Evolutionary conservation across 495 filamentous ascomycete genomes (phyloP), one percentile per base, ranked within the genome.

Genomic region (Extremus antarcticus): DNA sequence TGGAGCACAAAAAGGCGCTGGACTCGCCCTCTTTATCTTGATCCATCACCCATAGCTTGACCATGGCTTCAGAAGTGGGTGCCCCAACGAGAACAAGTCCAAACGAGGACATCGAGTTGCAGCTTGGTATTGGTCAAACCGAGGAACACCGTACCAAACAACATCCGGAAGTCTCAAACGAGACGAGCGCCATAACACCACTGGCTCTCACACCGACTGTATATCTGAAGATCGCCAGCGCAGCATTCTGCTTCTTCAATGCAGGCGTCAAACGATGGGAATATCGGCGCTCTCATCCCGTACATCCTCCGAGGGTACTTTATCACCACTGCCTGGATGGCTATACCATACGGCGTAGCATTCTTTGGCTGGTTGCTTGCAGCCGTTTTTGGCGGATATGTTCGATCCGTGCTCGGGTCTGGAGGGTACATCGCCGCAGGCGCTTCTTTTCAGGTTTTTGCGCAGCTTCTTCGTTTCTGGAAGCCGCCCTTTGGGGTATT

Each of bases 261-360:
- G 75, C 75, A 3, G 77, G 77, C 13, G 64, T 74, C 50, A 78
- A n/a, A 78, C 52, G 77, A 80, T 59, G 78, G 78, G 40, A 75
- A 71, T 62, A 63, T 80, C 2, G 77, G 78, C 2, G 69, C 78
- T 0, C 50, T 82, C 17, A 73, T 80, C 38, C 78, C 77, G 0
- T 77, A 82, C 62, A 66, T 81, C n/a, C 65, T 78, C 16, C 63
- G 69, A 2, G 64, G 62, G 16, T 79, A 78, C 53, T 41, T 63
- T 1, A 72, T 80, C 25, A 70, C 67, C 17, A 78, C 76, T 1
- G 70, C 73, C 19, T 66, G 72, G 53, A 69, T 79, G 23, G 76
- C 76, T 0, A 70, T 72, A 21, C 51, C 51, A 24, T 53, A 59
- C 41, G 55, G 24, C 0, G 38, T 35, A 29, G 69, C 69, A 13